Conservation (phyloP, 352 stramenopile genomes). For the Phytophthora tentaculata region DNA sequence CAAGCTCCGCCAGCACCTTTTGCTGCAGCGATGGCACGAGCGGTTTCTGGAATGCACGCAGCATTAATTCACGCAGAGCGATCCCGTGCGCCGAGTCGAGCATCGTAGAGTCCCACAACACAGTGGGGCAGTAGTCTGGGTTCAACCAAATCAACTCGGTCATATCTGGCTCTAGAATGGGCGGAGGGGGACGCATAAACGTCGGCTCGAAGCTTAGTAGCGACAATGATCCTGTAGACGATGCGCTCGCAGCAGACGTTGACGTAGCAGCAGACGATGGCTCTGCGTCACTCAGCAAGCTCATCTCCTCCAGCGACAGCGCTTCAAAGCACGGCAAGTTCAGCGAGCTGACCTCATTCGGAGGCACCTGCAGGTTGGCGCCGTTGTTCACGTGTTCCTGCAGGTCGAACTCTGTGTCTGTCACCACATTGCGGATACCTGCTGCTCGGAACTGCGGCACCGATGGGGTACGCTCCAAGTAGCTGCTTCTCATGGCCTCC, state of each 20-base stretch:
- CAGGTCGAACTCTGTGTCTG: constrained; percentile 81
- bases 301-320: constrained; percentile 80
- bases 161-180: constrained; percentile 87
- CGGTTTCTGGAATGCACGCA: constrained; percentile 89
- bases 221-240: constrained; percentile 62
- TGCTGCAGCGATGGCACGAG: constrained; percentile 90
- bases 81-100: constrained; percentile 86
- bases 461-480: constrained; percentile 75
- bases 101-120: constrained; percentile 93
- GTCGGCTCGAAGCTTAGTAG: constrained; percentile 89
- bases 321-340: constrained; percentile 76
- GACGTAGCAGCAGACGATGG: constrained; percentile 26
- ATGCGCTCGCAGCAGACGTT: constrained; percentile 31
- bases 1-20: constrained; percentile 89
- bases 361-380: constrained; percentile 65
- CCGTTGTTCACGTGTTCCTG: constrained; percentile 87
- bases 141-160: constrained; percentile 94
- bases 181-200: constrained; percentile 87
- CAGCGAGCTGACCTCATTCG: constrained; percentile 75
- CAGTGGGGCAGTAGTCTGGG: constrained; percentile 89
- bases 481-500: constrained; percentile 64
- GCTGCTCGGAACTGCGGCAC: constrained; percentile 81
- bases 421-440: constrained; percentile 82
- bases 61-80: constrained; percentile 90
- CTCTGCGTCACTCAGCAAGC: constrained; percentile 43